These are phyloP conservation scores for Plasmodium ovale DNA, from an alignment of 169 alveolate species.

Conservation along the genomic window DNA sequence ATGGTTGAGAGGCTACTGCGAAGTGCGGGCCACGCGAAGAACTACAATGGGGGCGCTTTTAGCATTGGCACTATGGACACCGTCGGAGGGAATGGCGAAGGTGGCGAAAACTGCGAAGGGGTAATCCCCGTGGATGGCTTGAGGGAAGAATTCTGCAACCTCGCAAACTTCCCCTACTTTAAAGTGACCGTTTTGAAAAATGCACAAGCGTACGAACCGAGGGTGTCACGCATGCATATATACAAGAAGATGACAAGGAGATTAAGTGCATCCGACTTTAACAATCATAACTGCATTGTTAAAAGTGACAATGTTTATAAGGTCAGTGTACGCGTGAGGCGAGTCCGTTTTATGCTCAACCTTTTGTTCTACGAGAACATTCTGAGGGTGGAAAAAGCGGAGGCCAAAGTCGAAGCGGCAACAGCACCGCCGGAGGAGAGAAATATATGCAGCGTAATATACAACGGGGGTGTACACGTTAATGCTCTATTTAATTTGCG, in stretches of 20 bases:
- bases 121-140: not conserved
- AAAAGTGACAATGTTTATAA: slow-evolving; percentile 36
- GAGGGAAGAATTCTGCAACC: no score
- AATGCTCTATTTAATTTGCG: slow-evolving; percentile 12
- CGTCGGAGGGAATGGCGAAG: not conserved
- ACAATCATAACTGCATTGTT: slow-evolving; percentile 4
- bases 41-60: not conserved
- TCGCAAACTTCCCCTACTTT: not conserved
- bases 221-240: not conserved
- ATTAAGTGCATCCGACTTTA: slow-evolving; percentile 8
- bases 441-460: slow-evolving; percentile 14
- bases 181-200: slow-evolving; percentile 16
- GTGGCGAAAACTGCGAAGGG: not conserved
- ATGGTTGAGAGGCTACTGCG: slow-evolving; percentile 1
- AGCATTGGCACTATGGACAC: not conserved
- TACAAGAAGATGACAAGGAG: slow-evolving; percentile 13
- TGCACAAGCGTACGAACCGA: not conserved
- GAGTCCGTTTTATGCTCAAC: slow-evolving; percentile 1
- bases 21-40: not conserved
- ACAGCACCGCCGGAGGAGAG: not conserved
- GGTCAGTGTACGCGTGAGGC: not conserved
- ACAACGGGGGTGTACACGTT: slow-evolving; percentile 18
- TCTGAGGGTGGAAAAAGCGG: not conserved
- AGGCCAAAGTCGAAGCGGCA: not conserved
- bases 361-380: slow-evolving; percentile 41